These are phyloP conservation scores for Stellera chamaejasme DNA, from an alignment of 345 rosid species.

Conservation along the genomic window DNA sequence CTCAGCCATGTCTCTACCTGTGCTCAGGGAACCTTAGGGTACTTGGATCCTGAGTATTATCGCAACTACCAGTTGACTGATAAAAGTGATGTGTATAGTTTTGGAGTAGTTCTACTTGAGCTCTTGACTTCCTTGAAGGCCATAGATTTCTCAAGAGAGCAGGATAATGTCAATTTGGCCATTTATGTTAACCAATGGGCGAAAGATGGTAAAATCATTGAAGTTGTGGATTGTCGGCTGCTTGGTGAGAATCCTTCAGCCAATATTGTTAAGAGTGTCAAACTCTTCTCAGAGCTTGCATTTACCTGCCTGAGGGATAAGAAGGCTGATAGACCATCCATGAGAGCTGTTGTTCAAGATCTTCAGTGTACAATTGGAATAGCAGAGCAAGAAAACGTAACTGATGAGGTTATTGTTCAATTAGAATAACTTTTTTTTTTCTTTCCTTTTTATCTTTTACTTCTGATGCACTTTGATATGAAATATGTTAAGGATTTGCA, in stretches of 20 bases:
- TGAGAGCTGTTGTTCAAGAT: slow-evolving; percentile 42
- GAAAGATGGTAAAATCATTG: slow-evolving; percentile 24
- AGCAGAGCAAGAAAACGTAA: slow-evolving; percentile 13
- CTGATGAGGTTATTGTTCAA: slow-evolving; percentile 7
- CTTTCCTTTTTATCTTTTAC: neutral
- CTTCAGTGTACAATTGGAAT: slow-evolving; percentile 30
- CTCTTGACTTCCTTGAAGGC: slow-evolving; percentile 46
- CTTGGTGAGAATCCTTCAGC: slow-evolving; percentile 19
- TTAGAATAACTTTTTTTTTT: neutral
- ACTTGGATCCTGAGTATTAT: slow-evolving; percentile 57
- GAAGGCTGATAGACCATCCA: slow-evolving; percentile 41
- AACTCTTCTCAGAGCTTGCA: slow-evolving; percentile 35
- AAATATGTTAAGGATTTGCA: neutral
- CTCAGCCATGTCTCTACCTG: slow-evolving; percentile 61
- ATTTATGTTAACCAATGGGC: slow-evolving; percentile 35
- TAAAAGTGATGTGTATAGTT: slow-evolving; percentile 59
- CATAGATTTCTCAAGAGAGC: slow-evolving; percentile 42
- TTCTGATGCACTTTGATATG: neutral
- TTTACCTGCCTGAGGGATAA: slow-evolving; percentile 39
- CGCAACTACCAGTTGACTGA: slow-evolving; percentile 49
- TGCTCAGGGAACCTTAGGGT: slow-evolving; percentile 61
- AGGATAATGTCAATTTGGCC: slow-evolving; percentile 41
- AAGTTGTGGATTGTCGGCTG: slow-evolving; percentile 32
- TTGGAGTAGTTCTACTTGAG: slow-evolving; percentile 49
- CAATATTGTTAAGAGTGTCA: slow-evolving; percentile 16